Evolutionary conservation across 768 basidiomycete genomes (phyloP), one percentile per base, ranked within the genome.

Genomic region (Naganishia friedmannii): DNA sequence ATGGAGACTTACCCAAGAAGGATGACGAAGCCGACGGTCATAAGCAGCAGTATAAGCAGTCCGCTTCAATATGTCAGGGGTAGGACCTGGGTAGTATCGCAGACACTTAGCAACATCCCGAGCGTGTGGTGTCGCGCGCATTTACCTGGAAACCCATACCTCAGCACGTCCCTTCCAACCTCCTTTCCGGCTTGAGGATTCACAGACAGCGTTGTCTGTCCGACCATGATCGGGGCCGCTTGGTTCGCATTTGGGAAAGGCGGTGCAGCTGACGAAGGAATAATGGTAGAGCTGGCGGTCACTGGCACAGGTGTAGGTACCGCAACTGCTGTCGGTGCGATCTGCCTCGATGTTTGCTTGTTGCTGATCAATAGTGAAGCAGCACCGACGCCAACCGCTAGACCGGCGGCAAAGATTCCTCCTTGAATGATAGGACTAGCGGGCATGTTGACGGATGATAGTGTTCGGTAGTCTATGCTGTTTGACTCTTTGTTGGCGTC

Each of bases 21-120:
- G 93, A 82, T 98, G 94, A 21, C 92, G 85, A 68, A 94, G 83
- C 15, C 91, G 85, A 66, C 96, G 84, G 80, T 99, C 96, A 79
- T 99, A 98, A 10, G 87, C 91, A 0, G 92, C 88, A 26, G 89
- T 88, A 76, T 96, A 97, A 19, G 90, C 93, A 77, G 87, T 86
- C 58, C 92, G 86, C 53, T 88, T 85, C 26, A 96, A 83, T 15
- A 88, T 78, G 82, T 96, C 94, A 1, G 88, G 85, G 65, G 92
- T 85, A 17, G 94, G 93, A 9, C 93, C 93, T 95, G n/a, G 70
- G 70, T 17, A 34, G 8, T n/a, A 19, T 48, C 66, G 42, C 19
- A 13, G 17, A 19, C 7, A 12, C 17, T 26, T 21, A 23, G 32
- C 2, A 19, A 53, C 19, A n/a, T 28, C 10, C 31, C 6, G 3